phyloP scores from a whole-genome alignment of 495 filamentous ascomycete species.

The Penicillium ochrochloron region DNA sequence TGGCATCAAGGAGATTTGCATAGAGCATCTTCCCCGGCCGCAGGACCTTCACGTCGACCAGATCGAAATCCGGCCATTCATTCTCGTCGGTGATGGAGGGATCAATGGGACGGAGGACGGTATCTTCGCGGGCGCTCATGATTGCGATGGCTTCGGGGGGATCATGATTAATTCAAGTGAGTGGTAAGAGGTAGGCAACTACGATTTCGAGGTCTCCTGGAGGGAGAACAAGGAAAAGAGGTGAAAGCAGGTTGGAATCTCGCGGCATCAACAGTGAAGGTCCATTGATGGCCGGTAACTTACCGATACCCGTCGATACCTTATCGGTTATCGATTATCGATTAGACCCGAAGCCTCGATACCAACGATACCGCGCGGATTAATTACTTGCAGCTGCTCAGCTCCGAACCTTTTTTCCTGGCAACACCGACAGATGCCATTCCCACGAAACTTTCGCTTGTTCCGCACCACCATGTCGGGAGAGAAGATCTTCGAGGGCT shows the following conservation, averaged over 20 bases:
- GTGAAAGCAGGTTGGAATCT: constrained; percentile 21
- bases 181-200: background rate
- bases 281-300: constrained; percentile 26
- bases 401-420: constrained; percentile 17
- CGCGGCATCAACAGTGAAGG: constrained; percentile 21
- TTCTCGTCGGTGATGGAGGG: constrained; percentile 59
- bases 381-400: constrained; percentile 17
- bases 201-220: constrained; percentile 4
- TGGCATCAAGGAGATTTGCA: constrained; percentile 58
- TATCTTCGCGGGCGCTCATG: constrained; percentile 59
- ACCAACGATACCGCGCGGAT: constrained; percentile 8
- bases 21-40: constrained; percentile 53
- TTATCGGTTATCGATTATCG: constrained; percentile 19
- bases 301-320: constrained; percentile 11
- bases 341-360: constrained; percentile 4
- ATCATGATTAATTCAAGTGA: constrained; percentile 14
- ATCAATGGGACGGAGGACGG: constrained; percentile 58
- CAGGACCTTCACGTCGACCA: constrained; percentile 58
- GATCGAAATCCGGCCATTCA: constrained; percentile 61
- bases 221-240: constrained; percentile 2
- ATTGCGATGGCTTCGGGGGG: constrained; percentile 42
- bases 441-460: constrained; percentile 36
- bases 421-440: constrained; percentile 34
- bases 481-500: constrained; percentile 70
- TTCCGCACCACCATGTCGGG: constrained; percentile 58